Percentiles rank a stretch among this genome's conserved stretches.
phyloP scores from a whole-genome alignment of 805 yeast species.

The Yarrowia hollandica region DNA sequence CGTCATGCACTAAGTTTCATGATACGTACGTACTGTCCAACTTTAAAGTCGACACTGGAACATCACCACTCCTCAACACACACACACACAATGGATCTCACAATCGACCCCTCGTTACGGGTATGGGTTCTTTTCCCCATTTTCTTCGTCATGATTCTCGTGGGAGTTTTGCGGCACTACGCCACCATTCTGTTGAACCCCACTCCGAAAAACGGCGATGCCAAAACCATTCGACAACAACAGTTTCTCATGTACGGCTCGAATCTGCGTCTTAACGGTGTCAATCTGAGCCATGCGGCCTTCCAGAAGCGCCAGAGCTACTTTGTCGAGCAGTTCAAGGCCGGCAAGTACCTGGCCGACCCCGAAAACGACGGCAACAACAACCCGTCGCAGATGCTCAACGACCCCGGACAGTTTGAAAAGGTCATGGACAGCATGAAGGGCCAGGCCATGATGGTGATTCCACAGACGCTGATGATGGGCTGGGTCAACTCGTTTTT shows the following conservation, averaged over 20 bases:
- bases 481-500: conserved; percentile 94
- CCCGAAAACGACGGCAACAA: conserved; percentile 41
- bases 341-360: conserved; percentile 59
- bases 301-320: conserved; percentile 55
- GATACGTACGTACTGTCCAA: too few species aligned
- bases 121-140: conserved; percentile 92
- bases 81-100: conserved; percentile 28
- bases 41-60: neutral
- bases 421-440: conserved; percentile 75
- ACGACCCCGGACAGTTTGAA: conserved; percentile 71
- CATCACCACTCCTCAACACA: too few species aligned
- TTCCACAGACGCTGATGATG: conserved; percentile 93
- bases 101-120: conserved; percentile 74
- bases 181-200: conserved; percentile 62
- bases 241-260: conserved; percentile 62
- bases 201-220: conserved; percentile 54
- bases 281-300: conserved; percentile 53
- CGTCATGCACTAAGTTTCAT: too few species aligned
- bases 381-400: conserved; percentile 54
- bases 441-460: conserved; percentile 75
- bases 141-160: conserved; percentile 82
- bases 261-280: conserved; percentile 56
- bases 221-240: conserved; percentile 57
- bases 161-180: conserved; percentile 75
- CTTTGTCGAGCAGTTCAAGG: conserved; percentile 50